Evolutionary conservation across 441 rosid genomes (phyloP).

Genomic region (Bocquillonia castaneifolia): DNA sequence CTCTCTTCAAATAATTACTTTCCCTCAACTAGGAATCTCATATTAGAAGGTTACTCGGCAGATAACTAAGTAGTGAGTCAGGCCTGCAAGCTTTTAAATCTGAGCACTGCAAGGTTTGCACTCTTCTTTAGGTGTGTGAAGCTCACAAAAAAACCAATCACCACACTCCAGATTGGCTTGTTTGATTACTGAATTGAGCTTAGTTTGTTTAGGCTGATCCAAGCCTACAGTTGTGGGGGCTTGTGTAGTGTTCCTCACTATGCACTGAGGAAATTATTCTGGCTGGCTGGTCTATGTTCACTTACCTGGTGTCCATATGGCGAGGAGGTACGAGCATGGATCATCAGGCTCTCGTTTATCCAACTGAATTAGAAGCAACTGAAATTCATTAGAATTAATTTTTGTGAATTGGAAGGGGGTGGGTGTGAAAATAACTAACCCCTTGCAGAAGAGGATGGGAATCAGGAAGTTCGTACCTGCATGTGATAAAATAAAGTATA

Average conservation of each 20-base stretch:
- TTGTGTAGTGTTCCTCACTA: background rate
- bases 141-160: background rate
- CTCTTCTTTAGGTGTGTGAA: background rate
- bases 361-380: slow-evolving; percentile 47
- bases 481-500: slow-evolving; percentile 16
- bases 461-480: slow-evolving; percentile 92
- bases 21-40: background rate
- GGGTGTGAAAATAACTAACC: slow-evolving; percentile 51
- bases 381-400: slow-evolving; percentile 6
- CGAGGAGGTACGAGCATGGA: slow-evolving; percentile 89
- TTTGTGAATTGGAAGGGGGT: slow-evolving; percentile 2
- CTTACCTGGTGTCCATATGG: slow-evolving; percentile 94
- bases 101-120: background rate
- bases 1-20: background rate
- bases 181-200: slow-evolving; percentile 2
- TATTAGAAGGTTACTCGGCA: background rate
- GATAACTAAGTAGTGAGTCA: background rate
- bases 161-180: background rate
- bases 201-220: background rate
- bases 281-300: background rate
- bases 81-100: background rate
- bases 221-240: background rate
- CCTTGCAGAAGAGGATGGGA: slow-evolving; percentile 75
- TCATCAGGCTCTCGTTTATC: slow-evolving; percentile 83
- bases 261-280: slow-evolving; percentile 1